Evolutionary conservation across 257 asterid species (phyloP).

Genomic region (Penstemon newberryi): DNA sequence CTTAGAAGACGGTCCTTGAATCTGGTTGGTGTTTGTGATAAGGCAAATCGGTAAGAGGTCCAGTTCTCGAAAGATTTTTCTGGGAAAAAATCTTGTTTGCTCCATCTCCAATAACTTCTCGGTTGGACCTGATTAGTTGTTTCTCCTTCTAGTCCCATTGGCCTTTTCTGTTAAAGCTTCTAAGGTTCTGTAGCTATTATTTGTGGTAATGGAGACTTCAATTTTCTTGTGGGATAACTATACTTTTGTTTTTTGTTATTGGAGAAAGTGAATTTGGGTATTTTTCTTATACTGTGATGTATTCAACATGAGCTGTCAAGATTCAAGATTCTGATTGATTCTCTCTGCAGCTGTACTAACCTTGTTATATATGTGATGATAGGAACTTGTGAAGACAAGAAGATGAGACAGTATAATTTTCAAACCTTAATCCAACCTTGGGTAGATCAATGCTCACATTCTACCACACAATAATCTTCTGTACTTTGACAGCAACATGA

Average conservation of each 20-base stretch:
- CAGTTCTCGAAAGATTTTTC: constrained; percentile 50
- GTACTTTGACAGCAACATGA: neutral
- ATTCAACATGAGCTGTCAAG: neutral
- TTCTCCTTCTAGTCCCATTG: constrained; percentile 32
- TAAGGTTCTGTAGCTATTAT: neutral
- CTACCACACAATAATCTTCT: neutral
- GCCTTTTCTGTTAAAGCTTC: neutral
- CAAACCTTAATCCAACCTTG: neutral
- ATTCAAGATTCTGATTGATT: neutral
- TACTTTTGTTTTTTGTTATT: neutral
- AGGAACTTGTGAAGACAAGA: neutral
- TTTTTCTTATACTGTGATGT: neutral
- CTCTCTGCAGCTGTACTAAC: neutral
- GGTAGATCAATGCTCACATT: neutral
- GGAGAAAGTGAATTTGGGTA: neutral
- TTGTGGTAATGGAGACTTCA: neutral
- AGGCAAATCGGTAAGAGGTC: constrained; percentile 44
- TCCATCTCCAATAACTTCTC: constrained; percentile 65
- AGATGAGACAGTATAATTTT: neutral
- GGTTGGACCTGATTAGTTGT: constrained; percentile 32
- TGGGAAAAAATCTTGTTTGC: constrained; percentile 62
- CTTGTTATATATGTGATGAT: neutral
- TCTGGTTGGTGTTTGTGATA: constrained; percentile 41
- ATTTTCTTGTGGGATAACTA: neutral
- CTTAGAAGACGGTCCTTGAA: constrained; percentile 53